Conservation (phyloP, 2,329 filamentous ascomycete species). For the Endothia cerciana region DNA sequence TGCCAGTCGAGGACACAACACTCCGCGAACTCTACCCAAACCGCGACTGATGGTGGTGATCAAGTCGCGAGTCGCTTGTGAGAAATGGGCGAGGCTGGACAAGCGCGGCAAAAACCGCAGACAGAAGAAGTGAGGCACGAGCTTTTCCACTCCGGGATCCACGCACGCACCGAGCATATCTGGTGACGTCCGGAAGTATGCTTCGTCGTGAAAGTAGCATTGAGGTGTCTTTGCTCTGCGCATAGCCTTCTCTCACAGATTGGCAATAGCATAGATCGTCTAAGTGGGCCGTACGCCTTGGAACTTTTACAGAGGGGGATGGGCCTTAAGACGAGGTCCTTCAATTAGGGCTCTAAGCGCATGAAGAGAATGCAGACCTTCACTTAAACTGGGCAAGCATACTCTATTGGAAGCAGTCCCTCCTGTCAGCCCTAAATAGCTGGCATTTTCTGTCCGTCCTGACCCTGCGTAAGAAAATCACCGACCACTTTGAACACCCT, state of each 20-base stretch:
- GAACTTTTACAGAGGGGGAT: too few relatives aligned
- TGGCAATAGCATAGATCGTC: not conserved
- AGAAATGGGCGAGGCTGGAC: not conserved
- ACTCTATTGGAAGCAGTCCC: not conserved
- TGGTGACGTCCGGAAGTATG: not conserved
- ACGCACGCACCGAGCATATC: not conserved
- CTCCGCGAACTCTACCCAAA: not conserved
- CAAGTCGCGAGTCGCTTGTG: not conserved
- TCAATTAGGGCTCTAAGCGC: not conserved
- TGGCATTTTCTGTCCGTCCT: not conserved
- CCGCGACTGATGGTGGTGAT: not conserved
- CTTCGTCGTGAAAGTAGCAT: too few relatives aligned
- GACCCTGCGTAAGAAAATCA: constrained; percentile 1
- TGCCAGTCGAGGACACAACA: not conserved
- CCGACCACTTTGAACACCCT: constrained; percentile 5
- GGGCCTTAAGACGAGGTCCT: too few relatives aligned
- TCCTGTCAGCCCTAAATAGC: not conserved
- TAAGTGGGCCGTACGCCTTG: too few relatives aligned
- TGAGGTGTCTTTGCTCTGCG: too few relatives aligned
- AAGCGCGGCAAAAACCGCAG: not conserved
- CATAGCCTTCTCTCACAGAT: not conserved
- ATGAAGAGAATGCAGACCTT: not conserved
- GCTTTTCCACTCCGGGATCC: not conserved
- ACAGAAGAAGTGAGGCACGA: not conserved
- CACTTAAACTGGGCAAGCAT: not conserved